phyloP scores from a whole-genome alignment of 768 basidiomycete genomes.

The Mycena belliarum region DNA sequence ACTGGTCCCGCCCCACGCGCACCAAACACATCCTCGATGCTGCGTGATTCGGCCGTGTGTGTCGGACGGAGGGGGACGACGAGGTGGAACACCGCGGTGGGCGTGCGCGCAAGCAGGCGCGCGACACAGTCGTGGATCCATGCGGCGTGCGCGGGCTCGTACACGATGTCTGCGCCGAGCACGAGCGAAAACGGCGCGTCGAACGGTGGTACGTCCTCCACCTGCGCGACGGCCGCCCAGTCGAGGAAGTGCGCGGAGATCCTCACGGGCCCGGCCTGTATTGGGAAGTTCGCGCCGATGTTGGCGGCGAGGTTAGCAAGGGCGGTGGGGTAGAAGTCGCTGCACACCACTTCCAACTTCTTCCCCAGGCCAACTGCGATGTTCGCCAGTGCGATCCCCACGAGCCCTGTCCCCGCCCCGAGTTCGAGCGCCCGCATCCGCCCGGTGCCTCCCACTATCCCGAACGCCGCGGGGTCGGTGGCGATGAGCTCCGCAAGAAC shows the following conservation, averaged over 20 bases:
- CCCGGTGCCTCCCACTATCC: conserved; percentile 26
- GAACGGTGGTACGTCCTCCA: conserved; percentile 23
- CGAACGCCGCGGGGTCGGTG: conserved; percentile 54
- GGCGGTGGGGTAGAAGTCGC: conserved; percentile 78
- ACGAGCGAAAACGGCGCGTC: conserved; percentile 60
- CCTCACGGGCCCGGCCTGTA: no score
- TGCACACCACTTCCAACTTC: conserved; percentile 52
- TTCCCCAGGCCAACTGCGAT: conserved; percentile 25
- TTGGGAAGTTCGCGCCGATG: conserved; percentile 48
- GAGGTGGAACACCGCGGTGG: conserved; percentile 13
- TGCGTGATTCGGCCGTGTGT: conserved; percentile 8
- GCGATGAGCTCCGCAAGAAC: conserved; percentile 76
- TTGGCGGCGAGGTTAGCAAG: conserved; percentile 69
- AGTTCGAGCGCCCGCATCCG: conserved; percentile 66
- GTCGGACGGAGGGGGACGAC: conserved; percentile 12
- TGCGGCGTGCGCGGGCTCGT: conserved; percentile 66
- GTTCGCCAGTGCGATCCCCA: conserved; percentile 61
- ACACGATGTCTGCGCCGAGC: conserved; percentile 85
- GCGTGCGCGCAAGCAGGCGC: conserved; percentile 39
- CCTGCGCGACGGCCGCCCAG: conserved; percentile 50
- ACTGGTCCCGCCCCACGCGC: conserved; percentile 10
- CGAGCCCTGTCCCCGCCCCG: conserved; percentile 83
- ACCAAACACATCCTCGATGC: background rate
- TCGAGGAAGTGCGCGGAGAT: conserved; percentile 47
- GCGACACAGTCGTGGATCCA: conserved; percentile 70